phyloP scores from a whole-genome alignment of 75 land plant species.

The Selaginella moellendorffii region DNA sequence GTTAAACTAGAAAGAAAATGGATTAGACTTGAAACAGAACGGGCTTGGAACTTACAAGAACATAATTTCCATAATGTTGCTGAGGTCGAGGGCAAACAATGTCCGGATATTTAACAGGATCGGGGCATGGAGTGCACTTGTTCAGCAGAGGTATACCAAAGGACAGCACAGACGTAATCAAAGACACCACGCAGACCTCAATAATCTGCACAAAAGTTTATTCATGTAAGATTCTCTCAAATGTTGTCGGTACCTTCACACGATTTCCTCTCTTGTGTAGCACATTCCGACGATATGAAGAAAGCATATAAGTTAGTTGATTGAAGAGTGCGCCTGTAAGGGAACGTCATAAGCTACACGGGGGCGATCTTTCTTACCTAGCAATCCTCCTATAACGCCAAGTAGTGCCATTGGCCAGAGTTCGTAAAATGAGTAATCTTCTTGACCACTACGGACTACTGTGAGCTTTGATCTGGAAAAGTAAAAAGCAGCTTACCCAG shows the following conservation, averaged over 20 bases:
- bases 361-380: slow-evolving; percentile 37
- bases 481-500: slow-evolving; percentile 42
- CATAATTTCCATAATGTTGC: slow-evolving; percentile 85
- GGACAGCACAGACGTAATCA: slow-evolving; percentile 75
- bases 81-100: slow-evolving; percentile 84
- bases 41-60: slow-evolving; percentile 88
- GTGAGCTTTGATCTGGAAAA: too few species aligned
- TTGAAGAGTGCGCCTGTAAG: slow-evolving; percentile 80
- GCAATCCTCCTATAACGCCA: slow-evolving; percentile 93
- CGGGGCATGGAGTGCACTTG: slow-evolving; percentile 85
- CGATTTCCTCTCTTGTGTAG: slow-evolving; percentile 77
- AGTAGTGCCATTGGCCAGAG: slow-evolving; percentile 95
- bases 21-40: too few species aligned
- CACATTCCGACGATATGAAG: slow-evolving; percentile 76
- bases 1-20: too few species aligned
- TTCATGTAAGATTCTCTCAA: too few species aligned
- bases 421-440: slow-evolving; percentile 93
- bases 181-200: slow-evolving; percentile 71
- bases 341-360: not conserved
- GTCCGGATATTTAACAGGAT: slow-evolving; percentile 45
- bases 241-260: too few species aligned
- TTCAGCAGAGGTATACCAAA: slow-evolving; percentile 87
- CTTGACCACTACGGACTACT: slow-evolving; percentile 58
- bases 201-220: slow-evolving; percentile 56
- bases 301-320: slow-evolving; percentile 67